Evolutionary conservation across 1,284 basidiomycete species (phyloP).

Genomic region (Meira nashicola): DNA sequence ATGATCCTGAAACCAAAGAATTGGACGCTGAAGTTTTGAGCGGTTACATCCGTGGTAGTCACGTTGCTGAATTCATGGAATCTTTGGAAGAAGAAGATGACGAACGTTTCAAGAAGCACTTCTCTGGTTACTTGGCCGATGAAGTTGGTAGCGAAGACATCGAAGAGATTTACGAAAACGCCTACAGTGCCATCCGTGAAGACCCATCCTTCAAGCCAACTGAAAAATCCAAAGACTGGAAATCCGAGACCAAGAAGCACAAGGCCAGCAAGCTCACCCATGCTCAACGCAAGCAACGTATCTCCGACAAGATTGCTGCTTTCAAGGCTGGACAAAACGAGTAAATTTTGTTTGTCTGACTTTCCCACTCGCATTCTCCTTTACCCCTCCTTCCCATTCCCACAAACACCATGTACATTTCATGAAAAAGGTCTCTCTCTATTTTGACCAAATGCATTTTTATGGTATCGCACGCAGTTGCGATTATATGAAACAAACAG

Average conservation of each 20-base stretch:
- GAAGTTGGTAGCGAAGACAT: constrained; percentile 94
- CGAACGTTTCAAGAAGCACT: constrained; percentile 99
- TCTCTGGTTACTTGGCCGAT: constrained; percentile 88
- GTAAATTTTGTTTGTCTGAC: neutral
- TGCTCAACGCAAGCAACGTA: constrained; percentile 59
- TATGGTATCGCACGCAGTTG: too few species aligned
- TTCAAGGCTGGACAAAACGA: constrained; percentile 27
- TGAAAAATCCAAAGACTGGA: constrained; percentile 90
- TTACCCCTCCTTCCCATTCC: too few species aligned
- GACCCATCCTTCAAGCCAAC: constrained; percentile 85
- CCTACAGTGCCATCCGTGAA: constrained; percentile 78
- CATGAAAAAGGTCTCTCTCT: too few species aligned
- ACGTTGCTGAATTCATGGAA: constrained; percentile 99
- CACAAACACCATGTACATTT: too few species aligned
- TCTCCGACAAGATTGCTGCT: constrained; percentile 46
- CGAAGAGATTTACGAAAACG: constrained; percentile 88
- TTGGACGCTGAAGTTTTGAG: constrained; percentile 91
- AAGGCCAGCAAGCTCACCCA: constrained; percentile 68
- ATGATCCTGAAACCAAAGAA: constrained; percentile 87
- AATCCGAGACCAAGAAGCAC: constrained; percentile 74
- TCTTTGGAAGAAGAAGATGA: constrained; percentile 99
- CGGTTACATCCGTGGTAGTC: constrained; percentile 97
- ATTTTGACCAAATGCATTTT: too few species aligned
- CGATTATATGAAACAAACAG: too few species aligned
- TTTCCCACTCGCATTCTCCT: too few species aligned